phyloP scores from a whole-genome alignment of 352 stramenopile species.

The Phytophthora constricta region DNA sequence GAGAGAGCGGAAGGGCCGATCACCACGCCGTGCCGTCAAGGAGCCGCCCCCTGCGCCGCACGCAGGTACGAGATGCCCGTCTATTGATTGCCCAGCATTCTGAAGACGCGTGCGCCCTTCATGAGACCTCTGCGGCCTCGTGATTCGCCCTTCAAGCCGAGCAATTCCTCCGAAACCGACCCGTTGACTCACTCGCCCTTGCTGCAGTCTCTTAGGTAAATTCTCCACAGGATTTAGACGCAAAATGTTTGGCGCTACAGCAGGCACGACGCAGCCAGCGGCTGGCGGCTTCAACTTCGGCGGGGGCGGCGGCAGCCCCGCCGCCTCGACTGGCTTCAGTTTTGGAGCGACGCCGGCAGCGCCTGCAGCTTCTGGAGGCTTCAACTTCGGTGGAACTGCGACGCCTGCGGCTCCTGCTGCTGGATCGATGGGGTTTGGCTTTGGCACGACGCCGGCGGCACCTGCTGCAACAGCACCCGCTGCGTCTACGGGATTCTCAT shows the following conservation, averaged over 20 bases:
- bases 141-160: conserved; percentile 12
- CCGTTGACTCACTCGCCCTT: neutral
- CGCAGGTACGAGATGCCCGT: conserved; percentile 21
- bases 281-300: conserved; percentile 60
- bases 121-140: neutral
- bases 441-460: conserved; percentile 32
- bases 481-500: conserved; percentile 53
- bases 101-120: neutral
- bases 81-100: neutral
- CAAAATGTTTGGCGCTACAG: conserved; percentile 63
- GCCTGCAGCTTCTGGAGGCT: conserved; percentile 33
- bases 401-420: conserved; percentile 26
- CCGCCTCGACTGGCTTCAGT: conserved; percentile 30
- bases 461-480: conserved; percentile 18
- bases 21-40: conserved; percentile 4
- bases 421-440: conserved; percentile 43
- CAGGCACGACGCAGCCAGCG: conserved; percentile 31
- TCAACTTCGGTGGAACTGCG: conserved; percentile 30
- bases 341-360: conserved; percentile 32
- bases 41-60: conserved; percentile 11
- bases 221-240: conserved; percentile 1
- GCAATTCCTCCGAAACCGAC: conserved; percentile 4
- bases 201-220: conserved; percentile 27
- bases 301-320: conserved; percentile 20
- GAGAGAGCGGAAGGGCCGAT: conserved; percentile 15